Evolutionary conservation across 257 asterid species (phyloP), one percentile per base, ranked within the genome.

Genomic region (Nicotiana sylvestris): DNA sequence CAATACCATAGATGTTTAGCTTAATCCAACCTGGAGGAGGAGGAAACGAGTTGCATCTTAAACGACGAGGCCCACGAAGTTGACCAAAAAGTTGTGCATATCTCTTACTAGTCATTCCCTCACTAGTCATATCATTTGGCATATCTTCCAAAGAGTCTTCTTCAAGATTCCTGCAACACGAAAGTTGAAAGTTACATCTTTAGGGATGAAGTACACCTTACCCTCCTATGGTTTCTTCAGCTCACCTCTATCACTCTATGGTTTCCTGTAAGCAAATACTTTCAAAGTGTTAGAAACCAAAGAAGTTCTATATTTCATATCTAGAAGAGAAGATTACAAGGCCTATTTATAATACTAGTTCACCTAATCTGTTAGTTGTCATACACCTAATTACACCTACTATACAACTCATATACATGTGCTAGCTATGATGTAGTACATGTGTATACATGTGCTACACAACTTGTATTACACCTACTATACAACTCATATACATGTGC

Each of bases 21-120:
- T 78, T 78, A 17, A 78, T 58, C 82, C 82, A 78, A 17, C 60
- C 84, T 3, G 0, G 5, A 8, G 49, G 77, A 65, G 65, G 77
- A 25, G 83, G 30, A 2, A 16, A 5, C 13, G 10, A 43, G 6
- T 12, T 3, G 25, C 65, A 43, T 13, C 83, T 37, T 5, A 39
- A 80, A 27, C 7, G n/a, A 12, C 33, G 64, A 2, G 83, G 66
- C 1, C 76, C 77, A 39, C 53, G 53, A 2, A 2, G 9, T 6
- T 0, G 9, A 21, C 51, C 57, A 17, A 30, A 35, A 2, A 4
- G 1, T 1, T 2, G 0, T 4, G 10, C 10, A 30, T 16, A 11
- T 9, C 5, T 17, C 11, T n/a, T n/a, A 18, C 7, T 21, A 5
- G 9, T 16, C 64, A 55, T 13, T 9, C 5, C 33, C 11, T n/a